Percentiles rank a stretch among this genome's conserved stretches.
phyloP scores from a whole-genome alignment of 2,329 filamentous ascomycete species.

The Trichoderma pleuroti region DNA sequence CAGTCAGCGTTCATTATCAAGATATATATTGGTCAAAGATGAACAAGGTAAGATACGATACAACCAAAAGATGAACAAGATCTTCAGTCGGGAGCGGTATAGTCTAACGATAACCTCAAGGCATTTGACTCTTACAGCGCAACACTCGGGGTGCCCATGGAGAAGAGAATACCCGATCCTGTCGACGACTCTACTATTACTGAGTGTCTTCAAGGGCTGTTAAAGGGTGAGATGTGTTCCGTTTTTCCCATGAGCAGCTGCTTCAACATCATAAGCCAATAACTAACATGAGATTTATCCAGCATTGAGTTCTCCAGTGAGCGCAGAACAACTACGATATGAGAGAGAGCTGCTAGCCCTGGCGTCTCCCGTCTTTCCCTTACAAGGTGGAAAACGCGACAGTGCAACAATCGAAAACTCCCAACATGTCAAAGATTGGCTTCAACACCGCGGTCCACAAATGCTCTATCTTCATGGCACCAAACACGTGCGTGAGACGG shows the following conservation, averaged over 20 bases:
- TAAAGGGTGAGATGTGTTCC: not conserved
- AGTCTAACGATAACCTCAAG: not conserved
- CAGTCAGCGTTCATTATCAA: constrained; percentile 9
- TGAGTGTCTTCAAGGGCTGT: not conserved
- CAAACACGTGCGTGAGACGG: constrained; percentile 12
- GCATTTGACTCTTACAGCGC: constrained; percentile 15
- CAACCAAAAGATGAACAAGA: not conserved
- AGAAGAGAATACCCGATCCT: constrained; percentile 11
- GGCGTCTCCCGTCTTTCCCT: constrained; percentile 17
- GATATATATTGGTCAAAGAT: not conserved
- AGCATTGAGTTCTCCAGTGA: not conserved
- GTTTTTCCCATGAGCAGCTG: not conserved
- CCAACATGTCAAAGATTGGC: not conserved
- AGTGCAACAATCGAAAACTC: not conserved
- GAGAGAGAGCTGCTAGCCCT: constrained; percentile 13
- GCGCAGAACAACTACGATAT: constrained; percentile 4
- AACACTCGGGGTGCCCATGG: constrained; percentile 18
- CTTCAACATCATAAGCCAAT: not conserved
- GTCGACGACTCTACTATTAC: not conserved
- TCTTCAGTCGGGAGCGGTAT: not conserved
- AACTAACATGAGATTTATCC: not conserved
- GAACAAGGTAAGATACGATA: not conserved
- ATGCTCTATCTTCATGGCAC: constrained; percentile 20
- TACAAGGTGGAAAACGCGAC: not conserved
- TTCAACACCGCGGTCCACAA: constrained; percentile 13